phyloP scores from a whole-genome alignment of 2,329 filamentous ascomycete species.

The Bipolaris victoriae region DNA sequence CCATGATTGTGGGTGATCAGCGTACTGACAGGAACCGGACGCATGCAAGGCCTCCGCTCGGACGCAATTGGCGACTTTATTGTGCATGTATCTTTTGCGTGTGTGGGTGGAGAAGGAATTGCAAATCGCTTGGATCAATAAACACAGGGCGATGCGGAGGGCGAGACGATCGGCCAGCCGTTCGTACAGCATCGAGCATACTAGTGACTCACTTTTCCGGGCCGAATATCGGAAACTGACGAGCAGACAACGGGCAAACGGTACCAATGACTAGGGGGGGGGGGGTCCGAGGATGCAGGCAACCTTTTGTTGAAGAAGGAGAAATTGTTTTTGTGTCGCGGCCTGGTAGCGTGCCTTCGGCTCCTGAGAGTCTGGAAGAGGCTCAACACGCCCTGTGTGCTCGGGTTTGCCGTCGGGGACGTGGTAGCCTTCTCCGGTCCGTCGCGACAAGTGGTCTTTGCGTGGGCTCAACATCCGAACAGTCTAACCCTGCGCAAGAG shows the following conservation, averaged over 20 bases:
- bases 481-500: conserved; percentile 9
- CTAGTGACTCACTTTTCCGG: conserved; percentile 3
- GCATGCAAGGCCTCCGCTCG: neutral
- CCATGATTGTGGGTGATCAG: conserved; percentile 4
- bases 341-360: conserved; percentile 8
- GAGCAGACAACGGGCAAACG: neutral
- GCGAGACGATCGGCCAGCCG: neutral
- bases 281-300: neutral
- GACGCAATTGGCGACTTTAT: neutral
- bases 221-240: conserved; percentile 4
- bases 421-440: conserved; percentile 19
- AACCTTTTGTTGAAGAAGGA: neutral
- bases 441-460: conserved; percentile 11
- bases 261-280: neutral
- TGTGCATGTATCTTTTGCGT: neutral
- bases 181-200: neutral
- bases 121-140: neutral
- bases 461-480: conserved; percentile 7
- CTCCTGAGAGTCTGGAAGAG: conserved; percentile 16
- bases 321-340: conserved; percentile 13
- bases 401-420: conserved; percentile 19
- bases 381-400: conserved; percentile 15
- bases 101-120: neutral
- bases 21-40: neutral
- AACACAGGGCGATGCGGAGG: neutral